Conservation (phyloP, 2,329 filamentous ascomycete species). For the Xenoacremonium recifei region DNA sequence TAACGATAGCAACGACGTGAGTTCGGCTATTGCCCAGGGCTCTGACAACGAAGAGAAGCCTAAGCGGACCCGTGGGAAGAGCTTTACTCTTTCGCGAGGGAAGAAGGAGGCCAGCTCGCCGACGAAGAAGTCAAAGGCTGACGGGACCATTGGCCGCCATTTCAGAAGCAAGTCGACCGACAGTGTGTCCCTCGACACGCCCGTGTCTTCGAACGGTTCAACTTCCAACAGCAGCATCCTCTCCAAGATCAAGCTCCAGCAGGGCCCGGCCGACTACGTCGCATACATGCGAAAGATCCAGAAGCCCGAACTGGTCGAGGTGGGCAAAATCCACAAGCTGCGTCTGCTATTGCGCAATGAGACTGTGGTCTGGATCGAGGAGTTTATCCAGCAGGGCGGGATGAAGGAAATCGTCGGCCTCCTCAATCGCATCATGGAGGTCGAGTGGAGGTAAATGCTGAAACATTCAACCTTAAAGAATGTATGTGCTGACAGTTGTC, state of each 20-base stretch:
- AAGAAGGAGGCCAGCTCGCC: conserved; percentile 65
- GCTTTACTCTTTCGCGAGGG: conserved; percentile 72
- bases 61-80: conserved; percentile 49
- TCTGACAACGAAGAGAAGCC: conserved; percentile 47
- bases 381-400: conserved; percentile 83
- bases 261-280: conserved; percentile 81
- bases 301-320: conserved; percentile 80
- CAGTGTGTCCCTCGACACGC: conserved; percentile 61
- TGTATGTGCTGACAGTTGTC: conserved; percentile 14
- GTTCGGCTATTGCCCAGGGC: conserved; percentile 36
- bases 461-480: neutral
- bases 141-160: conserved; percentile 60
- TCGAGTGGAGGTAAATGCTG: conserved; percentile 83
- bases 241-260: conserved; percentile 70
- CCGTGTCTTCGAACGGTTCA: conserved; percentile 49
- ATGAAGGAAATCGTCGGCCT: conserved; percentile 89
- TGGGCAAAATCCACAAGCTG: conserved; percentile 94
- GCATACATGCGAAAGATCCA: conserved; percentile 77
- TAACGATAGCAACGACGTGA: conserved; percentile 35
- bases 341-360: conserved; percentile 88
- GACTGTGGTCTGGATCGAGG: conserved; percentile 92
- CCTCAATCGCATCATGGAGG: conserved; percentile 86
- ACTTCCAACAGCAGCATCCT: conserved; percentile 58
- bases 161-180: conserved; percentile 73
- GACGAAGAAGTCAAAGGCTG: conserved; percentile 71